Evolutionary conservation across 2,329 filamentous ascomycete genomes (phyloP).

Genomic region (Beauveria pseudobassiana): DNA sequence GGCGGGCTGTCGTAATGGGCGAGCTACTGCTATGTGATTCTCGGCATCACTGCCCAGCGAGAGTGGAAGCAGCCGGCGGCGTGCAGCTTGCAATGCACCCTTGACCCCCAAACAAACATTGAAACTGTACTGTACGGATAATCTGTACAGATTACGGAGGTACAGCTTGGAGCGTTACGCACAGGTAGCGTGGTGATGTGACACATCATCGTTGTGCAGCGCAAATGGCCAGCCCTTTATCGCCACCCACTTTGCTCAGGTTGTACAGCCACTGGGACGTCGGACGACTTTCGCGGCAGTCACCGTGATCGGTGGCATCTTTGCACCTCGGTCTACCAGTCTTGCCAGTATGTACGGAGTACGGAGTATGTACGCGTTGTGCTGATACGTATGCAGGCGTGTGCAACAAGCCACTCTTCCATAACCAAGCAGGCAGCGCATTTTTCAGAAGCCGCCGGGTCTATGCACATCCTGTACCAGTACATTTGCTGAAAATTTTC

Average conservation of each 20-base stretch:
- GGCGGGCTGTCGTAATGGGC: neutral
- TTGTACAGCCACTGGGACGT: neutral
- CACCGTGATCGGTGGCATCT: neutral
- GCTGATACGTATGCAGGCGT: neutral
- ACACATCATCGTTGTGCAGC: neutral
- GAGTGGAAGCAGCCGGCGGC: neutral
- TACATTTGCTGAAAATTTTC: neutral
- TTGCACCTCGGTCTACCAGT: neutral
- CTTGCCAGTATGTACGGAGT: neutral
- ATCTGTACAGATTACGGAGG: too few species aligned
- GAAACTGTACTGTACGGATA: neutral
- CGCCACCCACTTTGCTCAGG: neutral
- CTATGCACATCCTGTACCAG: neutral
- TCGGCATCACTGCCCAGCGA: neutral
- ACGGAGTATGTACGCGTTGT: neutral
- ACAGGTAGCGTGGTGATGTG: slow-evolving; percentile 4
- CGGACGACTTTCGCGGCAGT: neutral
- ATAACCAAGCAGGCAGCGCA: neutral
- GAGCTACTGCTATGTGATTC: neutral
- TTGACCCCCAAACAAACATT: neutral
- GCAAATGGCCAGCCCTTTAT: neutral
- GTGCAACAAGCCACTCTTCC: neutral
- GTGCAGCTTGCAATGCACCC: neutral
- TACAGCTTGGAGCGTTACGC: neutral
- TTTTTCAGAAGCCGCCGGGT: neutral